Conservation (phyloP, 2,329 filamentous ascomycete genomes). For the Fusarium sp. region DNA sequence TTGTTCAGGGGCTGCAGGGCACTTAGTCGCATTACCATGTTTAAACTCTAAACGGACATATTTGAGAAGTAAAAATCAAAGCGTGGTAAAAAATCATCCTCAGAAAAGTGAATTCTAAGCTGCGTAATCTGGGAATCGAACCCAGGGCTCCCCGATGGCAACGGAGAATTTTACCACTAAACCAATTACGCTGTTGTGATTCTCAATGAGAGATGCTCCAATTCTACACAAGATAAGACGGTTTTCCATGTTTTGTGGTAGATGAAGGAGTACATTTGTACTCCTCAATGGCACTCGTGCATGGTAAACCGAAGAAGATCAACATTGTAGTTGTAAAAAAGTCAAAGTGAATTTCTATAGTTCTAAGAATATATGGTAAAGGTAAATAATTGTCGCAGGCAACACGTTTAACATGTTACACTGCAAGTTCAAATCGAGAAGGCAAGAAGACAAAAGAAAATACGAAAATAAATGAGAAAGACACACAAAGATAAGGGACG, state of each 20-base stretch:
- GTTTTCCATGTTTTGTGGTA: too few relatives aligned
- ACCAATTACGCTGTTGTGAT: too few relatives aligned
- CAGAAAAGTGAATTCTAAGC: too few relatives aligned
- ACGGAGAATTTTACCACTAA: too few relatives aligned
- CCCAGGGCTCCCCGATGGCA: background rate
- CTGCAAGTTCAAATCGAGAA: background rate
- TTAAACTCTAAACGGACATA: background rate
- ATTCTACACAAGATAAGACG: too few relatives aligned
- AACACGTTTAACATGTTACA: background rate
- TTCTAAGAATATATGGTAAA: background rate
- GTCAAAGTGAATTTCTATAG: background rate
- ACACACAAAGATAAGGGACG: background rate
- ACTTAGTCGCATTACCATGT: background rate
- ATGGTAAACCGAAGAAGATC: background rate
- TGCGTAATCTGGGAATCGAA: background rate
- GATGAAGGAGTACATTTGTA: background rate
- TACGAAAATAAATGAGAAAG: background rate
- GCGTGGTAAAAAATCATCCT: background rate
- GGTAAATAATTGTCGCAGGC: background rate
- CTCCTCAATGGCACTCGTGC: background rate
- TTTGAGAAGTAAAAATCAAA: background rate
- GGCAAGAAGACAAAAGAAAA: background rate
- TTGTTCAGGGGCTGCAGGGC: background rate
- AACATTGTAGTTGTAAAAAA: background rate
- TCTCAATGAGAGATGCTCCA: too few relatives aligned